Base-by-base conservation (phyloP, 116 monocot genomes). In the Papilionanthe hybrid region DNA sequence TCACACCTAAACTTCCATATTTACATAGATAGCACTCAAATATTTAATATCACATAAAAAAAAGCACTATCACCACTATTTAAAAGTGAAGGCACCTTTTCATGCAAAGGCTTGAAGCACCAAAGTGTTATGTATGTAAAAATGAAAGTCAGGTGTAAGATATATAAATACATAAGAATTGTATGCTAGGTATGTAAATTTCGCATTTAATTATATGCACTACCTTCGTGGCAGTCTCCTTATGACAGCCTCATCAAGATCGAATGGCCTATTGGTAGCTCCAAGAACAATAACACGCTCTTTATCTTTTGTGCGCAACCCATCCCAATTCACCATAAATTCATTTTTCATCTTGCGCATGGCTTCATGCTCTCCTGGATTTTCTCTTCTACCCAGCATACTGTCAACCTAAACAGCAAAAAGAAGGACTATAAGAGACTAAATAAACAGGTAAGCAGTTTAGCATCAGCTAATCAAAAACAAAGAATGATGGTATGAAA, bases 321-420 rank as follows among this genome's bases (percentile, higher is more conserved):
- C 98, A 88, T 98, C 98, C 98, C 98, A 98, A 71, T 94, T 94
- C 56, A 98, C 87, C 98, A 98, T 98, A 80, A 98, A 98, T 83
- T 98, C 98, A 86, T 98, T 98, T 80, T 98, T 98, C 98, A 98
- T 98, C 79, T 98, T 98, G 23, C 98, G 86, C 98, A 98, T 98
- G 7, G 98, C 98, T 86, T 98, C 98, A 85, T 98, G 98, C 69
- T 98, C 98, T 76, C 94, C 94, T 28, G 98, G 93, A 87, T 92
- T 98, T 85, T 94, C 94, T 75, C 98, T 88, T 75, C 94, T 88
- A 20, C 94, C 94, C 86, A 98, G 86, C 94, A 98, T 94, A 82
- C 98, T 98, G 49, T 98, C 98, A 57, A 98, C 97, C 96, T 96
- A 49, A 19, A 43, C 20, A 74, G 58, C 43, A 42, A 60, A 77